Evolutionary conservation across 106 monocot species (phyloP).

Genomic region (Dendrobium officinale): DNA sequence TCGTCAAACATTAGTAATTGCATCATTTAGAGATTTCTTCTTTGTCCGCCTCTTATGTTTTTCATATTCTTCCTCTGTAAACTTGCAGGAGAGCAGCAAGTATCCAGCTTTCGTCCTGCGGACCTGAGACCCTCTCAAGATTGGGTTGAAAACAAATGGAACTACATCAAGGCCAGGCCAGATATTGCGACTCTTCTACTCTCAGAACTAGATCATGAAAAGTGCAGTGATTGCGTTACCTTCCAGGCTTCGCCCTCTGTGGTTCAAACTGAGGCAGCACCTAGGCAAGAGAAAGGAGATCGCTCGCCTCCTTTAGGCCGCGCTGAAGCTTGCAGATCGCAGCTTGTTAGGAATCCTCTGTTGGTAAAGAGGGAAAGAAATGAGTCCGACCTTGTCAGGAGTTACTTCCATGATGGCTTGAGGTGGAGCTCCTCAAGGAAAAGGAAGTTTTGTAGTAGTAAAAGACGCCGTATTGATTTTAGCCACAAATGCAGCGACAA

Average conservation of each 20-base stretch:
- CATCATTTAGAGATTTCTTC: neutral
- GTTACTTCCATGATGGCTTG: constrained; percentile 10
- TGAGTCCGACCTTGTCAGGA: neutral
- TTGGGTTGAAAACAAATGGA: constrained; percentile 21
- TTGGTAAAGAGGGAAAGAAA: no score
- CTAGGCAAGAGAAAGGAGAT: neutral
- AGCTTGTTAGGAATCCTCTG: neutral
- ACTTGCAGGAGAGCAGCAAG: constrained; percentile 16
- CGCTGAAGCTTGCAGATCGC: neutral
- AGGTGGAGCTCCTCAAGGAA: constrained; percentile 17
- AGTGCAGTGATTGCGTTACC: constrained; percentile 3
- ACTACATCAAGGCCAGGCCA: neutral
- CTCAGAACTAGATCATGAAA: constrained; percentile 5
- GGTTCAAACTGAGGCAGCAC: neutral
- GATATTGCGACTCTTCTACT: neutral
- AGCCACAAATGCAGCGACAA: neutral
- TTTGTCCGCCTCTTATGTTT: neutral
- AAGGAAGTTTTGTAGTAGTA: constrained; percentile 2
- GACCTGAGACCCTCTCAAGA: constrained; percentile 21
- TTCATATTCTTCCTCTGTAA: neutral
- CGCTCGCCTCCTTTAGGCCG: neutral
- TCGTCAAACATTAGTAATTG: neutral
- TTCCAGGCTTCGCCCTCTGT: neutral
- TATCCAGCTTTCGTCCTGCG: constrained; percentile 1
- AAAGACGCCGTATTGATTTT: neutral